Base-by-base conservation (phyloP, 2,329 filamentous ascomycete species). In the Paecilomyces formosus region DNA sequence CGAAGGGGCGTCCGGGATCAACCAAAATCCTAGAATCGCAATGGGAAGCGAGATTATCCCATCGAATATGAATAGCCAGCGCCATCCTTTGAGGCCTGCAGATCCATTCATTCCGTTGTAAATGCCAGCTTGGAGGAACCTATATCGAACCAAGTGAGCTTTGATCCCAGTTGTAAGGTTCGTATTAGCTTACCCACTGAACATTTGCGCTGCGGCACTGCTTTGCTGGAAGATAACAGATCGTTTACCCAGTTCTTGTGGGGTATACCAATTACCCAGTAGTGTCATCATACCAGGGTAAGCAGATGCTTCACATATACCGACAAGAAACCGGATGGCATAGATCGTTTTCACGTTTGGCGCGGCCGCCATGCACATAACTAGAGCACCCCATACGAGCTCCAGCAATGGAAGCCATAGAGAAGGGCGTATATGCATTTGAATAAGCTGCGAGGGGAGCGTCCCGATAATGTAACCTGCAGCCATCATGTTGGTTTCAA, bases 11-110 rank as follows among this genome's bases (percentile, higher is more conserved):
- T 57, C 56, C 21, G 56, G 56, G 30, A 57, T 22, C 3, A 22
- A 50, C 24, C 22, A 57, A 31, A 15, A 57, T 12, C 56, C 56
- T 51, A 50, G 55, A 5, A 57, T 15, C 6, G 56, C 18, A 21
- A n/a, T 35, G 24, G 56, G 45, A 39, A 57, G 12, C 2, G 55
- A 26, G 55, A 57, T 57, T 26, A 60, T 61, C 39, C 63, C 63
- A 58, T 62, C 60, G 3, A 64, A 53, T 21, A 64, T 63, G 57
- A 63, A 64, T 3, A 64, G 56, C 63, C 63, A 64, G 24, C 60
- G 60, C 69, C 69, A 71, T 8, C 68, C 66, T 28, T 60, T 58
- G 11, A 69, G 60, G n/a, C 63, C 62, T n/a, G 13, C 9, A 11
- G 13, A 7, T 6, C 28, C 28, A n/a, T 55, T 55, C 31, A 55